Base-by-base conservation (phyloP, 2,329 filamentous ascomycete species). In the Botrytis pseudocinerea region DNA sequence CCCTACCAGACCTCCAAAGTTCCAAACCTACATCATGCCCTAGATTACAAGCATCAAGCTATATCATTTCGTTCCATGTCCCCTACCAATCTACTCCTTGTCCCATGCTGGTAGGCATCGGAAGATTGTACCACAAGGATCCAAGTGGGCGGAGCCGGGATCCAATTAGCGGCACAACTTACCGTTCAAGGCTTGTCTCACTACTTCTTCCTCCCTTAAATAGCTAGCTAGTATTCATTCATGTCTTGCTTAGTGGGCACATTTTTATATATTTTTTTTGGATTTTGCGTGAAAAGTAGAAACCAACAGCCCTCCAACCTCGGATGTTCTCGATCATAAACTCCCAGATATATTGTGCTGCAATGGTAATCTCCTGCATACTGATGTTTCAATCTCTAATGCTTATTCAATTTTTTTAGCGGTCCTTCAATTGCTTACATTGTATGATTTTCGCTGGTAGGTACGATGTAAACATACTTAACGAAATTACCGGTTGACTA, bases 51-150 rank as follows among this genome's bases (percentile, higher is more conserved):
- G 59, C 59, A 38, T 57, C 8, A n/a, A 68, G 64, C 44, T 48
- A 68, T 16, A 20, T 25, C 25, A 68, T 51, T 32, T 66, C n/a
- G 38, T 42, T 38, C n/a, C 65, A 69, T 51, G 28, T 38, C 25
- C 63, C 35, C 22, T 40, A 32, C 16, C 9, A 35, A 12, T 28
- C 64, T 66, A n/a, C 20, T 16, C 68, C 38, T 42, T 35, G 54
- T 22, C n/a, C 38, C 57, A 44, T 61, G 28, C 51, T 46, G n/a
- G 54, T 57, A 57, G 51, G 35, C 35, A 35, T 61, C 68, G 68
- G 68, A 46, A 61, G 28, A 69, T 69, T 70, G 51, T 70, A 70
- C 68, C 57, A 54, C 62, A 40, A 54, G 64, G 64, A 68, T 60
- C 68, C 38, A 70, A 46, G 54, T 70, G 20, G 66, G 51, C 51